Base-by-base conservation (phyloP, 768 basidiomycete species). In the Collybiopsis luxurians region DNA sequence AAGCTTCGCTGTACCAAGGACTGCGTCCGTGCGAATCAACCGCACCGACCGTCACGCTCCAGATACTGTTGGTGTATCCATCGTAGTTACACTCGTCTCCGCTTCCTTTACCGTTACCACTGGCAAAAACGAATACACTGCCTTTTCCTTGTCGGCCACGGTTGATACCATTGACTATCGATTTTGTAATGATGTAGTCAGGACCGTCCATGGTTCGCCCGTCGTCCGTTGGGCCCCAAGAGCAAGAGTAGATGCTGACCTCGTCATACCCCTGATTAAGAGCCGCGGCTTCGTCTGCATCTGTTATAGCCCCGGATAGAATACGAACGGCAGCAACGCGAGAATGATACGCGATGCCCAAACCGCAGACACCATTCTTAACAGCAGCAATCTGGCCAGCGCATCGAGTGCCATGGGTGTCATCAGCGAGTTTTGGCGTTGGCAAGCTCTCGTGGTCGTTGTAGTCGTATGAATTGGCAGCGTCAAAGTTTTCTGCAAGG, bases 21-120 rank as follows among this genome's bases (percentile, higher is more conserved):
- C 96, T 96, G 27, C 94, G 72, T 15, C 94, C 95, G 67, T 92
- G 91, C 69, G 87, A 85, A 65, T 98, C 97, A 58, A 98, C 79
- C 0, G 97, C 92, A 15, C 94, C 88, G 27, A 99, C 93, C 0
- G 97, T 99, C 43, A 99, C 85, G 6, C 91, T 92, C 73, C 92
- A 98, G 57, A 98, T 95, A 64, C 90, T 93, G 68, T 99, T 99
- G 15, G 97, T 99, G 70, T 99, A 99, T 7, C 97, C 97, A 64
- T 98, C 96, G 67, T 98, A 98, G 69, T 99, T 99, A 77, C 97
- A 99, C 70, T 98, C 95, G 66, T 99, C 97, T 17, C 90, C 92
- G 55, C 81, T 80, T 9, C 81, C 82, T 30, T 93, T 97, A 9
- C 97, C 97, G 67, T 99, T 99, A 0, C 97, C 97, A 55, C 92